These are phyloP conservation scores for Zanthoxylum bungeanum DNA, from an alignment of 345 rosid genomes.

Conservation along the genomic window DNA sequence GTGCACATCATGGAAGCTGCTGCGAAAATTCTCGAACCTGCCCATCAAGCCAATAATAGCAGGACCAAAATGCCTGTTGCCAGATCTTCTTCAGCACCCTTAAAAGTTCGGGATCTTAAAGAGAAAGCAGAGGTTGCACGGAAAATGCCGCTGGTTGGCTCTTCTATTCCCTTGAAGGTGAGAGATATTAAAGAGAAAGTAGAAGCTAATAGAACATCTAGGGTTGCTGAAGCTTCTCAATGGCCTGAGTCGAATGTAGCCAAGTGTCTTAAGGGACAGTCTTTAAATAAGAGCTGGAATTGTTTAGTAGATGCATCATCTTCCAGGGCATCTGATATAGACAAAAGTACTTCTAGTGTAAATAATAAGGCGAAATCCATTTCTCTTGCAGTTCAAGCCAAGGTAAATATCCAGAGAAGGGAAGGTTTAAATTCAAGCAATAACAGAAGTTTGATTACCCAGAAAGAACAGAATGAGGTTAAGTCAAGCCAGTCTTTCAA, in stretches of 20 bases:
- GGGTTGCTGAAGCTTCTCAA: conserved; percentile 42
- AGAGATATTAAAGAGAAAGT: conserved; percentile 47
- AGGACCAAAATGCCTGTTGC: conserved; percentile 48
- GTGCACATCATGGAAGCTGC: conserved; percentile 98
- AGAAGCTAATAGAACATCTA: conserved; percentile 43
- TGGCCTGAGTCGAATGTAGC: conserved; percentile 55
- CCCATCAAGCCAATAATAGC: conserved; percentile 34
- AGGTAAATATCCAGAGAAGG: conserved; percentile 74
- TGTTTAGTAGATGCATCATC: conserved; percentile 44
- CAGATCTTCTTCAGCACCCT: conserved; percentile 63
- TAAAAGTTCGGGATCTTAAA: conserved; percentile 59
- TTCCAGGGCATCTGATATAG: conserved; percentile 35
- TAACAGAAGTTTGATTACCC: conserved; percentile 31
- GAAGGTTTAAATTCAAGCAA: conserved; percentile 45
- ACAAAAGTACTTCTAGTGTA: conserved; percentile 44
- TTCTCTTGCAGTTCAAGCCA: conserved; percentile 91
- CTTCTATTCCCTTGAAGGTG: conserved; percentile 36
- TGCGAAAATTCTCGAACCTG: conserved; percentile 67
- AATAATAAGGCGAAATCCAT: conserved; percentile 62
- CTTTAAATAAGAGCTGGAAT: conserved; percentile 66
- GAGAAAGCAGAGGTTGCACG: conserved; percentile 67
- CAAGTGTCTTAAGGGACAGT: conserved; percentile 58
- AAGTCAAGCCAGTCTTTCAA: conserved; percentile 52
- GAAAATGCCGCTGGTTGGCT: conserved; percentile 34
- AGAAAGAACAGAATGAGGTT: conserved; percentile 52